Evolutionary conservation across 1,284 basidiomycete species (phyloP).

Genomic region (Cutaneotrichosporon spelunceum): DNA sequence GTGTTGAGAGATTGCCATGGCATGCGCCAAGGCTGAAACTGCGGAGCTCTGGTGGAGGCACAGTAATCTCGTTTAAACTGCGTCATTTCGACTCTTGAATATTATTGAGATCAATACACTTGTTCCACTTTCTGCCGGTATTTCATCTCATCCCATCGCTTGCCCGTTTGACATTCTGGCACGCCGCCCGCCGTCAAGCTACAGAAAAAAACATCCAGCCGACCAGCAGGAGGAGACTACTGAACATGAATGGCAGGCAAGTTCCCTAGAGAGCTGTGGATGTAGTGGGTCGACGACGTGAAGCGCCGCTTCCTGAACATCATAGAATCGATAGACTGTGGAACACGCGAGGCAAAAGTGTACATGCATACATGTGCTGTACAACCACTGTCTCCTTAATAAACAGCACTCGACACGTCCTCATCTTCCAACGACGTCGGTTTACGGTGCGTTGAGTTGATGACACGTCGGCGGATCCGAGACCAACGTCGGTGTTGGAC

Average conservation of each 20-base stretch:
- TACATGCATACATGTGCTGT: constrained; percentile 4
- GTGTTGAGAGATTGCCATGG: not conserved
- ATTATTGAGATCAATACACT: too few species aligned
- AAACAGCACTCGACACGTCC: not conserved
- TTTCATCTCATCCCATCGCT: too few species aligned
- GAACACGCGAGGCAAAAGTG: not conserved
- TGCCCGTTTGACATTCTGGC: too few species aligned
- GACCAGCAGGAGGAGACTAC: not conserved
- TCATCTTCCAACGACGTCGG: not conserved
- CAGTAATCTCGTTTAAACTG: too few species aligned
- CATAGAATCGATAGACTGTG: not conserved
- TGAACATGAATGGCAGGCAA: not conserved
- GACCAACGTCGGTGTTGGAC: constrained; percentile 3
- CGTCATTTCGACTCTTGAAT: too few species aligned
- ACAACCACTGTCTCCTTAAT: constrained; percentile 1
- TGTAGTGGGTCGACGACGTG: too few species aligned
- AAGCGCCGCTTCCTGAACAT: not conserved
- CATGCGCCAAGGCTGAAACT: too few species aligned
- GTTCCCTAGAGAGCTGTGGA: too few species aligned
- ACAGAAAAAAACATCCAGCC: not conserved
- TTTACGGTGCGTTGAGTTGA: not conserved
- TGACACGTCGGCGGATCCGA: constrained; percentile 7
- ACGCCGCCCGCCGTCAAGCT: not conserved
- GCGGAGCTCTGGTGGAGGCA: too few species aligned
- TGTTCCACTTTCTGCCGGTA: too few species aligned